Evolutionary conservation across 192 early-diverging fungal species (phyloP), one percentile per base, ranked within the genome.

Genomic region (Haplosporangium gracile): DNA sequence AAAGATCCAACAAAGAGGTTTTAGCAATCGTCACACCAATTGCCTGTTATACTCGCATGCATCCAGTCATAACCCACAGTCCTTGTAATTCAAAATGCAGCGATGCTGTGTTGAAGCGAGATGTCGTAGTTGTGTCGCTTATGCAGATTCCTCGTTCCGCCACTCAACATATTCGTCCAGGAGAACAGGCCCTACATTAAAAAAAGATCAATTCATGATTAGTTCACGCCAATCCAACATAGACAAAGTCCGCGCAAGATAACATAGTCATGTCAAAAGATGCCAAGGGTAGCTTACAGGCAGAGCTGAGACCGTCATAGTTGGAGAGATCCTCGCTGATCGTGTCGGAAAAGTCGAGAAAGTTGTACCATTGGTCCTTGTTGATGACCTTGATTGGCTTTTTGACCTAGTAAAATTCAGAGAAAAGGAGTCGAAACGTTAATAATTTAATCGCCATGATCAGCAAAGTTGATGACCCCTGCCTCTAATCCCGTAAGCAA

Each of bases 111-210:
- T 29, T 26, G 26, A 32, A 4, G 26, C 60, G 11, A 10, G 9
- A 29, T 16, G 39, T 38, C n/a, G n/a, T 43, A 16, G 29, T 24
- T 26, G 45, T 49, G 29, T 39, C 11, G 45, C 32, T 74, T 47
- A 80, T 16, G 72, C 73, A 39, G 72, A 69, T 55, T 80, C 72
- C 39, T 88, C 83, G 75, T 76, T 79, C 83, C 81, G 91, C 93
- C 93, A 94, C 63, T 90, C 89, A 16, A 92, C 93, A 88, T 89
- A 94, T n/a, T 94, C 92, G 77, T 94, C 93, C 75, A 94, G 81
- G 22, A 94, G 87, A 20, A 93, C 91, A 39, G 93, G 93, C 93
- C 93, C 93, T 94, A 81, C 26, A 72, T n/a, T 18, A 32, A 16
- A 47, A 57, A 55, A 32, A 24, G 0, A 73, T 24, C 39, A 88